Conservation (phyloP, 2,329 filamentous ascomycete species). For the Colletotrichum sp. region DNA sequence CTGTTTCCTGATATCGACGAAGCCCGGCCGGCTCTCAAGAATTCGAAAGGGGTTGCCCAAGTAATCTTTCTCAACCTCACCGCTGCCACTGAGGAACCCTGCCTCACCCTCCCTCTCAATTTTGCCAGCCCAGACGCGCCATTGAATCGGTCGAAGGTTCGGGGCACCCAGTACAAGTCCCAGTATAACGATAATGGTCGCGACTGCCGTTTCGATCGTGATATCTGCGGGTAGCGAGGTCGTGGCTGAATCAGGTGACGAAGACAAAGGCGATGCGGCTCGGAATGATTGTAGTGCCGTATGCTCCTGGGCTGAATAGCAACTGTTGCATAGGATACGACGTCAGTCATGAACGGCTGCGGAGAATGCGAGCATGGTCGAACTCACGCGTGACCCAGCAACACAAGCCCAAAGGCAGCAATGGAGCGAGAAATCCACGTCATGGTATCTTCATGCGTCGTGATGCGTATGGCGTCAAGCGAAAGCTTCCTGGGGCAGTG, state of each 20-base stretch:
- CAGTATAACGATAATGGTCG: slow-evolving; percentile 79
- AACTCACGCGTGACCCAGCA: slow-evolving; percentile 86
- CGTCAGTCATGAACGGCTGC: not conserved
- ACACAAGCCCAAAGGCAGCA: slow-evolving; percentile 75
- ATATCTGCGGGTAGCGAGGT: slow-evolving; percentile 82
- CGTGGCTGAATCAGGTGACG: slow-evolving; percentile 47
- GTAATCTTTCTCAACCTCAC: slow-evolving; percentile 72
- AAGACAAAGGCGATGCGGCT: slow-evolving; percentile 36
- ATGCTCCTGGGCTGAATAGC: slow-evolving; percentile 96
- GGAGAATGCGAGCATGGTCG: not conserved
- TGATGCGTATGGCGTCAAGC: not conserved
- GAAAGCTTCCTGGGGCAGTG: not conserved
- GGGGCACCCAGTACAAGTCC: slow-evolving; percentile 83
- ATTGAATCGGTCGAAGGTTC: slow-evolving; percentile 82
- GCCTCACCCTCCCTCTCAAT: slow-evolving; percentile 77
- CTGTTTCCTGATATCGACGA: slow-evolving; percentile 85
- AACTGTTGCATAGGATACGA: slow-evolving; percentile 58
- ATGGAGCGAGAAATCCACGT: slow-evolving; percentile 73
- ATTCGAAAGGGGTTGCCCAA: slow-evolving; percentile 79
- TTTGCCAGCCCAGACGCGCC: slow-evolving; percentile 82
- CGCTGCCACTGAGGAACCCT: slow-evolving; percentile 60
- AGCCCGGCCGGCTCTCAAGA: slow-evolving; percentile 82
- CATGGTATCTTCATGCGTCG: slow-evolving; percentile 52
- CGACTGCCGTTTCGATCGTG: slow-evolving; percentile 81
- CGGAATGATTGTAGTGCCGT: slow-evolving; percentile 71